Evolutionary conservation across 106 monocot genomes (phyloP), one percentile per base, ranked within the genome.

Genomic region (Iris macrosiphon): DNA sequence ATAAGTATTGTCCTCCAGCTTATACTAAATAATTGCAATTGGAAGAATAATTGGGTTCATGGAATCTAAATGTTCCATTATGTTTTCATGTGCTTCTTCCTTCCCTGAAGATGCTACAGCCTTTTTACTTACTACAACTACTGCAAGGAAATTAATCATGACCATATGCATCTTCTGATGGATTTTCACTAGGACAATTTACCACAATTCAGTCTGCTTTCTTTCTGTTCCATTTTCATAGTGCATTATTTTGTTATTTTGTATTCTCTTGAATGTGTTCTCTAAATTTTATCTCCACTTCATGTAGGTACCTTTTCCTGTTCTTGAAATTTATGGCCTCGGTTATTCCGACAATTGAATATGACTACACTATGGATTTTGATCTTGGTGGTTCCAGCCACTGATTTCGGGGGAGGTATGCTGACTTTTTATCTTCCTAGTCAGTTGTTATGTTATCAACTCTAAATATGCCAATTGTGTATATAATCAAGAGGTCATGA

Each of bases 281-380:
- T 24, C 26, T 22, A 2, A 24, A 0, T 40, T 44, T 49, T 14
- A 4, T 29, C 26, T 19, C 16, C 26, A 54, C 29, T 68, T 21
- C 28, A 19, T 57, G 11, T 63, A 98, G 98, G 73, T 98, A 98
- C 52, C 87, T 98, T 19, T 98, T 98, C 73, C 73, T 90, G 27
- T 98, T 98, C 64, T 64, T 98, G 74, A 98, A 98, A 62, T 98
- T 98, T 52, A 83, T 98, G 68, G 98, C 98, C 12, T 78, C 98
- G 20, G 90, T 98, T 27, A 86, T 98, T 57, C 98, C 98, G 44
- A 98, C 90, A 10, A 98, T 98, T 30, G 98, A 98, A 27, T 98
- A 98, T 44, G 98, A 98, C 57, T 98, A 91, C 59, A 98, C 98
- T 17, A 83, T 98, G 90, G 98, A 98, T 66, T 91, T 90, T 50